phyloP scores from a whole-genome alignment of 176 grass and related monocot genomes.

The Eleusine indica region DNA sequence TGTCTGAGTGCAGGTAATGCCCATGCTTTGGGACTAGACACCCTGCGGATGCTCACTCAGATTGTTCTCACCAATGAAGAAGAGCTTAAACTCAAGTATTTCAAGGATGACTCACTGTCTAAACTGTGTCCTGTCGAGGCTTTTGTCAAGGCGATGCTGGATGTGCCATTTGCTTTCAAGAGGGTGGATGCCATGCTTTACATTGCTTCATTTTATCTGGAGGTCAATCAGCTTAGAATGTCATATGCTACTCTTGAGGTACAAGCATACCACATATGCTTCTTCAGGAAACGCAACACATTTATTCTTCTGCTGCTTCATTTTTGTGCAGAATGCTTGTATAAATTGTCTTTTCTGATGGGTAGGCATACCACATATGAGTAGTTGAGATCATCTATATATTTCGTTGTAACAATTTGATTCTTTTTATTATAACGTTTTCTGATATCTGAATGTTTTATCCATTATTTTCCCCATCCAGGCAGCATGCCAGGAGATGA shows the following conservation, averaged over 20 bases:
- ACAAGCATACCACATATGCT: background rate
- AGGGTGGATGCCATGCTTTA: constrained; percentile 88
- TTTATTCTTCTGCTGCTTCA: background rate
- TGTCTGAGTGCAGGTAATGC: constrained; percentile 50
- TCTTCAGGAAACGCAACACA: background rate
- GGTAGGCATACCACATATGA: background rate
- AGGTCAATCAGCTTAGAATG: constrained; percentile 74
- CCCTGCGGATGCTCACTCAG: constrained; percentile 64
- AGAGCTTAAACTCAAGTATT: constrained; percentile 77
- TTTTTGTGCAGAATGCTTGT: background rate
- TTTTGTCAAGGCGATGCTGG: constrained; percentile 69
- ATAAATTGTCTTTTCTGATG: background rate
- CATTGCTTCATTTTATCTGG: constrained; percentile 74
- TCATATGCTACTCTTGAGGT: constrained; percentile 86
- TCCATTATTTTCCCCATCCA: constrained; percentile 17
- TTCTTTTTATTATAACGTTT: background rate
- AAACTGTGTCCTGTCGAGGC: constrained; percentile 66
- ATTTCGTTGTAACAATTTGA: too few species aligned
- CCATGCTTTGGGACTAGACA: constrained; percentile 65
- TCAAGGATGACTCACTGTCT: constrained; percentile 56
- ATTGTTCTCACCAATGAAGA: constrained; percentile 75
- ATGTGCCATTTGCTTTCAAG: constrained; percentile 84
- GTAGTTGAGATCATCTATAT: background rate
- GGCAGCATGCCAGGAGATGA: constrained; percentile 88
- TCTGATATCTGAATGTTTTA: background rate